Base-by-base conservation (phyloP, 2,329 filamentous ascomycete species). In the Fusarium xyrophilum region DNA sequence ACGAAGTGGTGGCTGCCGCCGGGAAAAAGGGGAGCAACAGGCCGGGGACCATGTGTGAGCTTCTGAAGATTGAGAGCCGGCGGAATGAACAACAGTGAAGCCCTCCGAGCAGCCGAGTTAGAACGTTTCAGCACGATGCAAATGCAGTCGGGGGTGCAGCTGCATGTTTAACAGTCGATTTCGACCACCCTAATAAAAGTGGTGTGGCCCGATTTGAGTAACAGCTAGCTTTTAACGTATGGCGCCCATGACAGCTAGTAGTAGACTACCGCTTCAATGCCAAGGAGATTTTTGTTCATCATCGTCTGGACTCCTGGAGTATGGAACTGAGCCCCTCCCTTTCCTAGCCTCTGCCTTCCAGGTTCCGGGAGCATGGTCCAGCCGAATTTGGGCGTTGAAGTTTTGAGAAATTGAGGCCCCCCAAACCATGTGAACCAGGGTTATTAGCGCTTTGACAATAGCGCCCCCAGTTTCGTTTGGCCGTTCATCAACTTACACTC, bases 341-440 rank as follows among this genome's bases (percentile, higher is more conserved):
- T 30, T 53, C 14, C 48, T 39, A 39, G 25, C 38, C n/a, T 33
- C 52, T 27, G 30, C 30, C 51, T 46, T 33, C 52, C 23, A 25
- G 14, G 19, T n/a, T n/a, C n/a, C n/a, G n/a, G n/a, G n/a, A 36
- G 42, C 42, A 43, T 43, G n/a, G 50, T 32, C 35, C 50, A 53
- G 50, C 27, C 50, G 35, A 43, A 23, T 35, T 44, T 54, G 39
- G 39, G 28, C 10, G 17, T 44, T 28, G 17, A 33, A 17, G 7
- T 53, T 36, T 55, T 55, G 52, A 55, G 52, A n/a, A n/a, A n/a
- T n/a, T n/a, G n/a, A n/a, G n/a, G 52, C 52, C 52, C 30, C 30
- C 52, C 40, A 55, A 48, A 30, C n/a, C 30, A 33, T 27, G 19
- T 6, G 6, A 47, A 28, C 52, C 40, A 19, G 14, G 52, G 19